Conservation (phyloP, 1,139 yeast genomes). For the Hemisphaericaspora xylofermentans region DNA sequence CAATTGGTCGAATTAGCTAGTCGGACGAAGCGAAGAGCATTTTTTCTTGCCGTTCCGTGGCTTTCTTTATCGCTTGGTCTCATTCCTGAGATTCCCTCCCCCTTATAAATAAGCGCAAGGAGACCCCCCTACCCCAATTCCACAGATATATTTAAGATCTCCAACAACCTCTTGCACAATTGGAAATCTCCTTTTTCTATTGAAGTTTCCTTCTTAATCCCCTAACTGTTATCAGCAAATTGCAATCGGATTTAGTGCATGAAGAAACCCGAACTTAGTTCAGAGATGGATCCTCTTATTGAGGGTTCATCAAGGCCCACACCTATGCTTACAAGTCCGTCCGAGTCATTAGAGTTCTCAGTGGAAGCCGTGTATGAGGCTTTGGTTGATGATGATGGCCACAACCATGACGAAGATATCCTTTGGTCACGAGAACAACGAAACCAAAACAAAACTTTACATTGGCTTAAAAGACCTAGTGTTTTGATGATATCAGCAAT, state of each 20-base stretch:
- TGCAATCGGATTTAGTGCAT: background rate
- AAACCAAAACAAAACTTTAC: slow-evolving; percentile 29
- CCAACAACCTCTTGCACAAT: too few species aligned
- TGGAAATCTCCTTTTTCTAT: too few species aligned
- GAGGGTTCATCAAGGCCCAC: background rate
- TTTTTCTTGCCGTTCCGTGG: too few species aligned
- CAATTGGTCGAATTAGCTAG: too few species aligned
- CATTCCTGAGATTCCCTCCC: too few species aligned
- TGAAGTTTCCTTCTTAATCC: too few species aligned
- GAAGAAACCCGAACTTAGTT: background rate
- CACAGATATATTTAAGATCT: too few species aligned
- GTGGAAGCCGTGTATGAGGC: slow-evolving; percentile 33
- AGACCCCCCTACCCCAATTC: too few species aligned
- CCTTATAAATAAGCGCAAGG: too few species aligned
- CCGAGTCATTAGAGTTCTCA: slow-evolving; percentile 21
- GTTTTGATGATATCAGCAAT: slow-evolving; percentile 30
- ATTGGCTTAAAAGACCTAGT: slow-evolving; percentile 38
- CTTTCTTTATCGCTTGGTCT: too few species aligned
- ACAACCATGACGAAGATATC: slow-evolving; percentile 30
- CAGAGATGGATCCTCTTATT: background rate
- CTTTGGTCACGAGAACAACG: slow-evolving; percentile 42
- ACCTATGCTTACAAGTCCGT: slow-evolving; percentile 4
- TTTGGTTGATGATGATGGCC: slow-evolving; percentile 26
- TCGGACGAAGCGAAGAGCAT: too few species aligned
- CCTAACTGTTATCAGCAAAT: too few species aligned